phyloP scores from a whole-genome alignment of 2,329 filamentous ascomycete genomes.

The Paracoccidioides lutzii region DNA sequence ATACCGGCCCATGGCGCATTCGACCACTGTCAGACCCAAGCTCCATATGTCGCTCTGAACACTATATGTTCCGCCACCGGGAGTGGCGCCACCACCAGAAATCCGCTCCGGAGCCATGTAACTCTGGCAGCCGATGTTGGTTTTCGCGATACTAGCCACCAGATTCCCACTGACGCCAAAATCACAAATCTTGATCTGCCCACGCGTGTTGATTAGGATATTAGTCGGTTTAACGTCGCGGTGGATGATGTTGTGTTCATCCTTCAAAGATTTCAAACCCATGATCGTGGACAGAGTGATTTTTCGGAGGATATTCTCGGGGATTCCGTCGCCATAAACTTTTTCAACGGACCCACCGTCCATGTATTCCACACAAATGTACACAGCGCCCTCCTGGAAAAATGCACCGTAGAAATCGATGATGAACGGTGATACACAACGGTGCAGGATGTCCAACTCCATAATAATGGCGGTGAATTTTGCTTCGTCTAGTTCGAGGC shows the following conservation, averaged over 20 bases:
- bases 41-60: conserved; percentile 99
- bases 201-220: conserved; percentile 77
- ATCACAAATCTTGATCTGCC: conserved; percentile 95
- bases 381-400: conserved; percentile 96
- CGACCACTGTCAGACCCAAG: conserved; percentile 83
- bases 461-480: conserved; percentile 97
- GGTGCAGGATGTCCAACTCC: conserved; percentile 90
- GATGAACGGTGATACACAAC: conserved; percentile 89
- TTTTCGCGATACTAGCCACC: conserved; percentile 94
- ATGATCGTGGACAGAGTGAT: conserved; percentile 82
- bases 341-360: conserved; percentile 97
- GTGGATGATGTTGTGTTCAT: conserved; percentile 98
- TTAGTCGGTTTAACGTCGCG: conserved; percentile 99
- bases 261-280: conserved; percentile 85
- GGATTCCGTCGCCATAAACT: conserved; percentile 78
- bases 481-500: conserved; percentile 85
- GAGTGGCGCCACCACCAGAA: conserved; percentile 63
- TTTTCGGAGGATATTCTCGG: conserved; percentile 76
- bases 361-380: conserved; percentile 99
- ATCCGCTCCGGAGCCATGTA: conserved; percentile 99
- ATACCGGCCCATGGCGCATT: conserved; percentile 87
- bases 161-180: conserved; percentile 95
- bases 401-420: conserved; percentile 99
- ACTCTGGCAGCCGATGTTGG: conserved; percentile 96
- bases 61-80: conserved; percentile 75